Conservation (phyloP, 2,329 filamentous ascomycete genomes). For the Sporothrix brasiliensis region DNA sequence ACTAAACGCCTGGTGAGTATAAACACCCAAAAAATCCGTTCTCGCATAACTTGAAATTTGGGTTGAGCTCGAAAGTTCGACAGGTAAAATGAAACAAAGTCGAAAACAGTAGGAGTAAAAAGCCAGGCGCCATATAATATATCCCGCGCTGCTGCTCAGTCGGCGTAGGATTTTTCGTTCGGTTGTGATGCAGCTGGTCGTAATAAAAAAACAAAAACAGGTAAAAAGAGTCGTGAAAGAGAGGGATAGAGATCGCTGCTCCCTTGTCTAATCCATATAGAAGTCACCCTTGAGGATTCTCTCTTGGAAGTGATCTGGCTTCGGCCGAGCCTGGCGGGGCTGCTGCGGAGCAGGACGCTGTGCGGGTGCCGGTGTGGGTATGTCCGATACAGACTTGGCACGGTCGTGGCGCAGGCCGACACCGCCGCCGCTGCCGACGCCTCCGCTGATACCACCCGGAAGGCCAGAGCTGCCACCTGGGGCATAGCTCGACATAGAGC, state of each 20-base stretch:
- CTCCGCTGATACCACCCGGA: constrained; percentile 10
- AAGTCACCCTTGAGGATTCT: constrained; percentile 97
- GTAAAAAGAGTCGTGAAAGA: not conserved
- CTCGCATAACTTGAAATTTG: not conserved
- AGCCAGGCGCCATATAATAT: constrained; percentile 3
- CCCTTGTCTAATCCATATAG: constrained; percentile 77
- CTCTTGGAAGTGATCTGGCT: constrained; percentile 95
- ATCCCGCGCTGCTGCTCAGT: constrained; percentile 6
- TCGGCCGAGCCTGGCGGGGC: constrained; percentile 58
- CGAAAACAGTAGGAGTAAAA: not conserved
- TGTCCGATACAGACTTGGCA: constrained; percentile 69
- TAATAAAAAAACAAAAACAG: constrained; percentile 11
- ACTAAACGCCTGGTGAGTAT: constrained; percentile 2
- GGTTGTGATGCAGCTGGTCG: constrained; percentile 19
- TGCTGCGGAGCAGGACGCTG: constrained; percentile 56
- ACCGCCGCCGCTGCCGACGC: constrained; percentile 29
- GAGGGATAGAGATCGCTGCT: not conserved
- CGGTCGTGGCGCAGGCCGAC: constrained; percentile 58
- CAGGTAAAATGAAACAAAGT: not conserved
- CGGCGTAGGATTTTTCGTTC: constrained; percentile 11
- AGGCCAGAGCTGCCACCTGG: constrained; percentile 32
- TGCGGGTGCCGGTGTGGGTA: constrained; percentile 50
- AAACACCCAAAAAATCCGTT: constrained; percentile 23
- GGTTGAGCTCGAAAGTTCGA: constrained; percentile 5
- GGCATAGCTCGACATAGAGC: constrained; percentile 10